Evolutionary conservation across 345 rosid genomes (phyloP).

Genomic region (Melaleuca alternifolia): DNA sequence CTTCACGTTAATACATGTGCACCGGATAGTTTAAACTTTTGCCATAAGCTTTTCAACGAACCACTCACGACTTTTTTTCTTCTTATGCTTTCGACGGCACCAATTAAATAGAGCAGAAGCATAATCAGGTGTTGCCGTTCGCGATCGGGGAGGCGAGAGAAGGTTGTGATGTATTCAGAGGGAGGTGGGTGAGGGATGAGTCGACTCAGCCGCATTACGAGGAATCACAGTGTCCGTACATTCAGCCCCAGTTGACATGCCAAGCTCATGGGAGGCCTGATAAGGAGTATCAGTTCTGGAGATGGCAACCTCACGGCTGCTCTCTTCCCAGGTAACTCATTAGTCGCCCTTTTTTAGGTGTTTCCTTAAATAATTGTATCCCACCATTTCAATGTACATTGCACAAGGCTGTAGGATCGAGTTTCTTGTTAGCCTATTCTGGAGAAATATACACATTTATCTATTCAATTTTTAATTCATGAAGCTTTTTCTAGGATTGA

Average conservation of each 20-base stretch:
- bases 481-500: not conserved
- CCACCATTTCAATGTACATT: not conserved
- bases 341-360: not conserved
- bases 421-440: not conserved
- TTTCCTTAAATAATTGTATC: not conserved
- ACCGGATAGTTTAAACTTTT: not conserved
- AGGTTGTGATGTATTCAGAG: slow-evolving; percentile 63
- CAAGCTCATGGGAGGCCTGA: slow-evolving; percentile 87
- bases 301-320: slow-evolving; percentile 91
- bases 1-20: not conserved
- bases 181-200: slow-evolving; percentile 82
- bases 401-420: not conserved
- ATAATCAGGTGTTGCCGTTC: slow-evolving; percentile 31
- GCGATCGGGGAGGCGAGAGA: slow-evolving; percentile 43
- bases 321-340: slow-evolving; percentile 61
- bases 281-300: slow-evolving; percentile 65
- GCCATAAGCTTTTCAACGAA: not conserved
- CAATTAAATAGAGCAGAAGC: not conserved
- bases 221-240: slow-evolving; percentile 92
- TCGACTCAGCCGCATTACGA: slow-evolving; percentile 56
- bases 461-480: not conserved
- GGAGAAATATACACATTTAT: not conserved
- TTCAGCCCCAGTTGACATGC: slow-evolving; percentile 94
- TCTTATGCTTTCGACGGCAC: not conserved
- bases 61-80: not conserved